Percentiles rank a stretch among this genome's conserved stretches.
Conservation (phyloP, 169 alveolate species). For the Plasmodium knowlesi region DNA sequence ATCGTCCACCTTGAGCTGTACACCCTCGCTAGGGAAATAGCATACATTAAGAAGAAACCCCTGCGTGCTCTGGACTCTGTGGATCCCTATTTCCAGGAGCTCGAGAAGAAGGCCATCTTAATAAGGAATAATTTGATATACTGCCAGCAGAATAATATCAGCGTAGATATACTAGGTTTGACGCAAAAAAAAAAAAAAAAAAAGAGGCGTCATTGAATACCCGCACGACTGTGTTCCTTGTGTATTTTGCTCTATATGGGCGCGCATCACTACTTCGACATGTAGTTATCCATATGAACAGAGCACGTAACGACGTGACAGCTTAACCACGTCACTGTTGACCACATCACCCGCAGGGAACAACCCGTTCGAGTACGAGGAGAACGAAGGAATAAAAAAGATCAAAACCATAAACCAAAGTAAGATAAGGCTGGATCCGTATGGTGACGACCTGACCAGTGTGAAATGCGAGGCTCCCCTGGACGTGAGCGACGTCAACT, state of each 20-base stretch:
- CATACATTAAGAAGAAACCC: conserved; percentile 60
- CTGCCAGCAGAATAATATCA: conserved; percentile 46
- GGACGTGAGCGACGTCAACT: conserved; percentile 67
- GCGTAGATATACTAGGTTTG: conserved; percentile 71
- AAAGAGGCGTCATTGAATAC: not conserved
- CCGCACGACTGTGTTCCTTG: not conserved
- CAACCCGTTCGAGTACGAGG: conserved; percentile 36
- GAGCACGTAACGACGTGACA: not conserved
- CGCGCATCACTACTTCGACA: not conserved
- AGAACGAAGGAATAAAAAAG: conserved; percentile 35
- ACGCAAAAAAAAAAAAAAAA: not conserved
- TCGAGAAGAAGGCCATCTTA: conserved; percentile 68
- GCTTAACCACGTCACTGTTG: not conserved
- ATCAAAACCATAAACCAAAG: conserved; percentile 39
- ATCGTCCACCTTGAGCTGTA: conserved; percentile 28
- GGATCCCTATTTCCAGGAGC: conserved; percentile 59
- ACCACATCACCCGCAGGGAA: conserved; percentile 14
- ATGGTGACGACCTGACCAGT: conserved; percentile 4
- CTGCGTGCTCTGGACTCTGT: conserved; percentile 57
- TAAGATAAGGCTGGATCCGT: not conserved
- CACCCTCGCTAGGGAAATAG: conserved; percentile 38
- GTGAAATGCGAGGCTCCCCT: conserved; percentile 25
- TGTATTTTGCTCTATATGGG: not conserved
- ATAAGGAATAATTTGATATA: conserved; percentile 60
- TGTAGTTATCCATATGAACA: not conserved